phyloP scores from a whole-genome alignment of 2,329 filamentous ascomycete genomes.

The Aspergillus pseudoviridinutans region DNA sequence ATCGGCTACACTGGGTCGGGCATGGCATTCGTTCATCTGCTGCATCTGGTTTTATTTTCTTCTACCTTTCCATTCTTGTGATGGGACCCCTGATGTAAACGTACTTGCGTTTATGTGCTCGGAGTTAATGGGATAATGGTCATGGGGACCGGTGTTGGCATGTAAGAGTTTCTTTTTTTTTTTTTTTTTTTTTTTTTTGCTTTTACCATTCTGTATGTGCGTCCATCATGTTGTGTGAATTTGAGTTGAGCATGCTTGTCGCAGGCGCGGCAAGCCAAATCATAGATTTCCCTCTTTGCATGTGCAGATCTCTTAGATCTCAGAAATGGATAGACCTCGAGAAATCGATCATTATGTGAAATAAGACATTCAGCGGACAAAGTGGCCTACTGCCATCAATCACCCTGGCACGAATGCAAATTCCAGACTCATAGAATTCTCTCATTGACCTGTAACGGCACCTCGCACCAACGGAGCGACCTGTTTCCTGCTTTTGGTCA shows the following conservation, averaged over 20 bases:
- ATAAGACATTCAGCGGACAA: neutral
- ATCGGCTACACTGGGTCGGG: slow-evolving; percentile 8
- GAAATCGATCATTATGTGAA: neutral
- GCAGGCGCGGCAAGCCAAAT: neutral
- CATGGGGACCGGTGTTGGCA: neutral
- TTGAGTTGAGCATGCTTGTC: neutral
- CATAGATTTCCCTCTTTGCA: slow-evolving; percentile 2
- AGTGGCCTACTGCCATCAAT: neutral
- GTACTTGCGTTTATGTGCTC: neutral
- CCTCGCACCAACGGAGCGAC: slow-evolving; percentile 57
- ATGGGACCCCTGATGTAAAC: neutral
- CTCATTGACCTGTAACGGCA: slow-evolving; percentile 31
- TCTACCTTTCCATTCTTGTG: neutral
- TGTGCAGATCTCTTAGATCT: neutral
- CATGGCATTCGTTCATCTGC: slow-evolving; percentile 2
- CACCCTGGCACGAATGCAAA: neutral
- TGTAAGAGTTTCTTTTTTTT: neutral
- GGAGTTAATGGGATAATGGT: neutral
- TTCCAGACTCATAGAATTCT: neutral
- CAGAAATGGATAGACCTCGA: neutral
- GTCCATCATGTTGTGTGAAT: neutral
- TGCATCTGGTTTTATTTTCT: slow-evolving; percentile 6
- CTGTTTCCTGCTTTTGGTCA: slow-evolving; percentile 59
- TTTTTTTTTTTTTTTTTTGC: too few relatives aligned
- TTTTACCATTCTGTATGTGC: neutral